Conservation (phyloP, 306 rosid species). For the Dryas alaskensis region DNA sequence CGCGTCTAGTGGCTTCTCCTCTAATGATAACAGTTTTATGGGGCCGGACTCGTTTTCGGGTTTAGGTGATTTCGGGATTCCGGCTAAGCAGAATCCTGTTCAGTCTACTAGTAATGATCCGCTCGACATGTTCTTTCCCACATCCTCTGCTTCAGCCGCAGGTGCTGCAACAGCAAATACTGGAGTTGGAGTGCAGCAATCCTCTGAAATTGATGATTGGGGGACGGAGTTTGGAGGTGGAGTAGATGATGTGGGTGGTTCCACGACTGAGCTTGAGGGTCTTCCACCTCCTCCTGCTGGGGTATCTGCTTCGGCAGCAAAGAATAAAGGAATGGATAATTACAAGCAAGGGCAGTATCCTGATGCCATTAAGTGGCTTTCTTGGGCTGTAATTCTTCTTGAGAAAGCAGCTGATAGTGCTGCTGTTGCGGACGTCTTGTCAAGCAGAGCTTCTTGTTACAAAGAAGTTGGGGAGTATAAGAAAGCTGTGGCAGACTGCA, state of each 20-base stretch:
- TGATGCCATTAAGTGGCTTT: conserved; percentile 97
- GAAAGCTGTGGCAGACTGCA: conserved; percentile 96
- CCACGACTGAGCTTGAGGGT: conserved; percentile 93
- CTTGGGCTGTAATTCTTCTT: conserved; percentile 83
- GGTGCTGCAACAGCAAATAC: conserved; percentile 26
- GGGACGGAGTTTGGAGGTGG: conserved; percentile 74
- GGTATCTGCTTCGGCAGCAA: conserved; percentile 63
- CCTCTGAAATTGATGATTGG: conserved; percentile 74
- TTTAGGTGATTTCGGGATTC: conserved; percentile 42
- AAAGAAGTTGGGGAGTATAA: conserved; percentile 98
- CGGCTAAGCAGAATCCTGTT: conserved; percentile 35
- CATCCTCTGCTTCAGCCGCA: conserved; percentile 47
- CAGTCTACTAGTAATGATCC: conserved; percentile 66
- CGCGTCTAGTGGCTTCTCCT: conserved; percentile 31
- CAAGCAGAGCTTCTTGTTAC: conserved; percentile 94
- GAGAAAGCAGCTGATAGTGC: conserved; percentile 68
- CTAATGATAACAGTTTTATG: conserved; percentile 33
- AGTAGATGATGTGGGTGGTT: conserved; percentile 53
- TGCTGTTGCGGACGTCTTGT: conserved; percentile 57
- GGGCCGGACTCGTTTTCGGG: conserved; percentile 37
- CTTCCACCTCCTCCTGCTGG: conserved; percentile 99
- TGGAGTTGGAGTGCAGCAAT: conserved; percentile 39
- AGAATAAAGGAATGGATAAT: conserved; percentile 84
- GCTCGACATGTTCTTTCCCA: conserved; percentile 59
- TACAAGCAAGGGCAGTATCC: conserved; percentile 97